Percentiles rank a stretch among this genome's conserved stretches.
These are phyloP conservation scores for Talaromyces ruber DNA, from an alignment of 495 filamentous ascomycete species.

Conservation along the genomic window DNA sequence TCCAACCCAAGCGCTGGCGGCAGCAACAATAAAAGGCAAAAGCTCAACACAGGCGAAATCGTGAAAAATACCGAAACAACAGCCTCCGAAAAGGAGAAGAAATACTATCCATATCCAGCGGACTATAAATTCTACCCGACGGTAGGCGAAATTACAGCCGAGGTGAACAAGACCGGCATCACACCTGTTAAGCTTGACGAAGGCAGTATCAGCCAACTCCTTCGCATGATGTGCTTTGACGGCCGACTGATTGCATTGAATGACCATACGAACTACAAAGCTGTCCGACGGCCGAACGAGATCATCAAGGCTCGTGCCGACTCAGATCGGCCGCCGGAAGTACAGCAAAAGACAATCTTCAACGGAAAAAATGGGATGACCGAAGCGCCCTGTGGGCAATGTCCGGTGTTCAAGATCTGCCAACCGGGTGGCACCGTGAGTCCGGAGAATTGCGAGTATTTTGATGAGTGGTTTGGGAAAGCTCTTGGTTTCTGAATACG, in stretches of 20 bases:
- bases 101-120: conserved; percentile 55
- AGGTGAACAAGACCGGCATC: conserved; percentile 56
- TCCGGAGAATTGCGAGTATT: conserved; percentile 86
- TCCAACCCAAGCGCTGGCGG: conserved; percentile 10
- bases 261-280: conserved; percentile 44
- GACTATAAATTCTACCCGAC: conserved; percentile 70
- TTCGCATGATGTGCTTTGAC: conserved; percentile 82
- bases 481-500: conserved; percentile 25
- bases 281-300: conserved; percentile 27
- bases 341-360: conserved; percentile 15
- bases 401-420: conserved; percentile 91
- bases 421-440: conserved; percentile 81
- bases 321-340: conserved; percentile 27
- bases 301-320: conserved; percentile 29
- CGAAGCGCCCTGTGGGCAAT: conserved; percentile 82
- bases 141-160: conserved; percentile 58
- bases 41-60: conserved; percentile 25
- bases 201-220: conserved; percentile 67
- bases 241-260: conserved; percentile 48
- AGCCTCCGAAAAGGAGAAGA: conserved; percentile 19
- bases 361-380: conserved; percentile 61
- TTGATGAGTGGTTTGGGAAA: conserved; percentile 64
- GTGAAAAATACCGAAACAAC: conserved; percentile 19
- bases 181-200: conserved; percentile 56
- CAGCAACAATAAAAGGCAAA: conserved; percentile 33